Percentiles rank a stretch among this genome's conserved stretches.
Conservation (phyloP, 176 grass and related monocot genomes). For the Oryza coarctata region DNA sequence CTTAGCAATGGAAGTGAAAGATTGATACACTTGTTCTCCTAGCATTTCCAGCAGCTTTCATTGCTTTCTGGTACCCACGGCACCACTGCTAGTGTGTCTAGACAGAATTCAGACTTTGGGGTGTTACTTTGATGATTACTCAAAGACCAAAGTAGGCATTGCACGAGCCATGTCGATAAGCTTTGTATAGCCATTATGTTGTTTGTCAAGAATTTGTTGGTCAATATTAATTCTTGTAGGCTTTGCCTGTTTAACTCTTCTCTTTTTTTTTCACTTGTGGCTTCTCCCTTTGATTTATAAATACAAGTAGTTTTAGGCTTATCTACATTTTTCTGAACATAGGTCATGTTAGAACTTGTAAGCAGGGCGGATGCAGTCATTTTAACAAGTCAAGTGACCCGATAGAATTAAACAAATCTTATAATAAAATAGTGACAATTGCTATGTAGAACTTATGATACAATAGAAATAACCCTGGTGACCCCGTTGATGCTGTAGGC, state of each 20-base stretch:
- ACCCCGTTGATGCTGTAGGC: too few species aligned
- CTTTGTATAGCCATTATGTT: neutral
- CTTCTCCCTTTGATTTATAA: neutral
- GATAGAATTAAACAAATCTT: too few species aligned
- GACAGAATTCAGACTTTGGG: neutral
- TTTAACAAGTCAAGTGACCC: too few species aligned
- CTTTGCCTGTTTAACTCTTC: neutral
- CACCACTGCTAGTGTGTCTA: neutral
- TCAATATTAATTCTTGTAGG: neutral
- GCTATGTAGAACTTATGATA: too few species aligned
- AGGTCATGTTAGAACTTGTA: too few species aligned
- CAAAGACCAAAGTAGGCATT: neutral
- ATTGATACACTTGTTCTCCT: conserved; percentile 1
- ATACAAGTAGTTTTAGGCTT: neutral
- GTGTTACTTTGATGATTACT: conserved; percentile 9
- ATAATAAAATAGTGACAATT: too few species aligned
- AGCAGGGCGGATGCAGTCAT: too few species aligned
- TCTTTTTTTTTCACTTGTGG: neutral
- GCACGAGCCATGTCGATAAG: conserved; percentile 3
- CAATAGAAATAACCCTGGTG: too few species aligned
- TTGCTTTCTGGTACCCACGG: conserved; percentile 13
- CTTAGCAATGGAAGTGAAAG: conserved; percentile 26
- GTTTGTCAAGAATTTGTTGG: neutral
- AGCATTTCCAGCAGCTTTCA: conserved; percentile 21
- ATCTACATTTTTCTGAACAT: too few species aligned